Evolutionary conservation across 1,284 basidiomycete species (phyloP).

Genomic region (Abortiporus biennis): DNA sequence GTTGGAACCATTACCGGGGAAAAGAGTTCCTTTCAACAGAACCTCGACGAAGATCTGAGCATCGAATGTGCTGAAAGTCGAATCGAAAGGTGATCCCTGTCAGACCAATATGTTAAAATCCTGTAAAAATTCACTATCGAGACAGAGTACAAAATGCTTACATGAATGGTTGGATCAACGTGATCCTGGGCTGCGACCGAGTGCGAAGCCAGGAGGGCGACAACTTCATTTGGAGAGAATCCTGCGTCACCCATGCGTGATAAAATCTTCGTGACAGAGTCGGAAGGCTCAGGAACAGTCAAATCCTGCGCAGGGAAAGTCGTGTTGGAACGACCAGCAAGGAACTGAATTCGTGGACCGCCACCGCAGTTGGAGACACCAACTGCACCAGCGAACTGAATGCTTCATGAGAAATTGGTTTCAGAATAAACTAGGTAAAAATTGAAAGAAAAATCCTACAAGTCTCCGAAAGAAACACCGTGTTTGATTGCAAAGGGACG

Average conservation of each 20-base stretch:
- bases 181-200: conserved; percentile 31
- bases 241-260: conserved; percentile 33
- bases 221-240: conserved; percentile 30
- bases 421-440: neutral
- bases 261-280: conserved; percentile 26
- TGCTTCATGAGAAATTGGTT: conserved; percentile 17
- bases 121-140: conserved; percentile 17
- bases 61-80: conserved; percentile 31
- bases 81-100: conserved; percentile 32
- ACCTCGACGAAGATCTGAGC: conserved; percentile 35
- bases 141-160: neutral
- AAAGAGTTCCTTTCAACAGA: conserved; percentile 4
- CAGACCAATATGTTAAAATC: conserved; percentile 17
- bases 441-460: conserved; percentile 18
- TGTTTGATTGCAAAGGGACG: conserved; percentile 27
- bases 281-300: conserved; percentile 27
- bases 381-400: conserved; percentile 37
- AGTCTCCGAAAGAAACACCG: conserved; percentile 31
- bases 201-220: conserved; percentile 33
- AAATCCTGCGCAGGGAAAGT: conserved; percentile 23
- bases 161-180: conserved; percentile 28
- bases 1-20: conserved; percentile 21
- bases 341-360: conserved; percentile 28
- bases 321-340: conserved; percentile 26
- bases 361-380: conserved; percentile 31